Evolutionary conservation across 164 flowering plant species (phyloP).

Genomic region (Pachysandra terminalis): DNA sequence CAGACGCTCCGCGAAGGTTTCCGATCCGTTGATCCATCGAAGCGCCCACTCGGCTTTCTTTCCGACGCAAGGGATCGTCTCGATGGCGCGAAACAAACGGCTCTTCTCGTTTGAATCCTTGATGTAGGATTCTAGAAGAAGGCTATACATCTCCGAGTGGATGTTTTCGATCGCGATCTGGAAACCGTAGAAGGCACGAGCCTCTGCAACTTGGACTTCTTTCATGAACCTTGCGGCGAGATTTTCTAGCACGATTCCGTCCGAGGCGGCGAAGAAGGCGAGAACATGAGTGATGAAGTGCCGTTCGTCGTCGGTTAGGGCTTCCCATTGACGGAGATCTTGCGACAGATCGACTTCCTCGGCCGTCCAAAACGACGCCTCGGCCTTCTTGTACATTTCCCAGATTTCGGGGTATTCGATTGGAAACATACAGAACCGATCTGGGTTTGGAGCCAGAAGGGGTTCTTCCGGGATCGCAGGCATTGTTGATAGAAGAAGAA

Average conservation of each 20-base stretch:
- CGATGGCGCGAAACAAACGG: slow-evolving; percentile 66
- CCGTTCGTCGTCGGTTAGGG: slow-evolving; percentile 36
- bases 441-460: slow-evolving; percentile 71
- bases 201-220: slow-evolving; percentile 81
- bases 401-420: slow-evolving; percentile 81
- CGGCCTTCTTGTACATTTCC: slow-evolving; percentile 98
- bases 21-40: slow-evolving; percentile 74
- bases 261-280: slow-evolving; percentile 95
- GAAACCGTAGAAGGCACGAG: slow-evolving; percentile 87
- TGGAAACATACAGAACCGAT: slow-evolving; percentile 93
- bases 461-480: slow-evolving; percentile 77
- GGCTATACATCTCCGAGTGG: slow-evolving; percentile 89
- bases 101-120: slow-evolving; percentile 59
- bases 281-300: slow-evolving; percentile 85
- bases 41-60: slow-evolving; percentile 89
- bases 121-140: slow-evolving; percentile 69
- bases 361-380: slow-evolving; percentile 93
- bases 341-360: slow-evolving; percentile 85
- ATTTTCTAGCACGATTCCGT: slow-evolving; percentile 90
- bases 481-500: slow-evolving; percentile 24
- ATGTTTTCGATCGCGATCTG: slow-evolving; percentile 32
- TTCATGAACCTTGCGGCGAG: slow-evolving; percentile 86
- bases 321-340: slow-evolving; percentile 65
- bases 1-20: slow-evolving; percentile 69
- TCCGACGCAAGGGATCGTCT: slow-evolving; percentile 74